These are phyloP conservation scores for Pneumocystis carinii DNA, from an alignment of 1,139 yeast species.

Conservation along the genomic window DNA sequence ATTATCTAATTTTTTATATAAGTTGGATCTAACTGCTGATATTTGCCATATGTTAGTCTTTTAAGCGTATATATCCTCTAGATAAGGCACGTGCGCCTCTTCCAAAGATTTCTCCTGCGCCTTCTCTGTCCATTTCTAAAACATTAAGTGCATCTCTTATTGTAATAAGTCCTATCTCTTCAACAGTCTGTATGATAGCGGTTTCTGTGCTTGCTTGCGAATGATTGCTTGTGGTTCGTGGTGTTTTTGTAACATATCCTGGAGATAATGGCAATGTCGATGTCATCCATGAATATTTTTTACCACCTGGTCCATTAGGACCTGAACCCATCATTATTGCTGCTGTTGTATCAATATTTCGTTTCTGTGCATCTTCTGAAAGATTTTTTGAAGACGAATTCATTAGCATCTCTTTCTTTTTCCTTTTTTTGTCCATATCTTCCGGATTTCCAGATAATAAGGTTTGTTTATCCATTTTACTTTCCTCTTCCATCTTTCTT, in stretches of 20 bases:
- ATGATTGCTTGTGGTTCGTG: background rate
- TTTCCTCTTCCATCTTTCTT: conserved; percentile 6
- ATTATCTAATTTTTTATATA: background rate
- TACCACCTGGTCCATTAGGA: conserved; percentile 7
- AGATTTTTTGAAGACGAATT: conserved; percentile 5
- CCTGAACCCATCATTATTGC: conserved; percentile 6
- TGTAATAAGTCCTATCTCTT: conserved; percentile 2
- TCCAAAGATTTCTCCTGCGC: conserved; percentile 6
- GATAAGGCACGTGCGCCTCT: conserved; percentile 6
- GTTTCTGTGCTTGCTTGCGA: background rate
- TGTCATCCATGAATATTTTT: conserved; percentile 12
- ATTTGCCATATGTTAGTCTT: background rate
- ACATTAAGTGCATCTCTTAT: conserved; percentile 8
- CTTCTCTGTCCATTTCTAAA: conserved; percentile 6
- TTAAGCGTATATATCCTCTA: conserved; percentile 7
- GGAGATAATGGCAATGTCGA: background rate
- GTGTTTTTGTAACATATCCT: background rate
- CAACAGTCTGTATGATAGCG: background rate
- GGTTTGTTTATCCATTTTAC: background rate
- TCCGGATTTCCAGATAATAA: background rate
- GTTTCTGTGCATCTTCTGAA: conserved; percentile 7
- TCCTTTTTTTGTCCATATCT: background rate
- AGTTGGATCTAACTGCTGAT: background rate
- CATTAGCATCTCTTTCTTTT: conserved; percentile 3
- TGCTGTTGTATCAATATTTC: conserved; percentile 10